A percentile compares a stretch with the other conserved stretches of the same genome.
These are phyloP conservation scores for Teratosphaeria destructans DNA, from an alignment of 2,329 filamentous ascomycete genomes.

Conservation along the genomic window DNA sequence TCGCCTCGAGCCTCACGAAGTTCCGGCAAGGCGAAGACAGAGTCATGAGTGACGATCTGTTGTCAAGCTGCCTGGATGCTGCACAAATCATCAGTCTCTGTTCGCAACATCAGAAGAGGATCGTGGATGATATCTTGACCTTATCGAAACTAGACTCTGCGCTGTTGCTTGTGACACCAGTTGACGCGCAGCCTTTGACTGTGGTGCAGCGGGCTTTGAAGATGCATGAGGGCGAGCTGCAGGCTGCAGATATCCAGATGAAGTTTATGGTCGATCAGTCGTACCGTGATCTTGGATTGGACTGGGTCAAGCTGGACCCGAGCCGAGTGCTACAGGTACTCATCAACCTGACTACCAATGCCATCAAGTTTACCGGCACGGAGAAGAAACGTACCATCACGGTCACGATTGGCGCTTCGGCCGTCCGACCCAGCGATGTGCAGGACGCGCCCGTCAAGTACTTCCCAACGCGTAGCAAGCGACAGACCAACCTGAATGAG, in stretches of 20 bases:
- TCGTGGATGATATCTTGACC: conserved; percentile 65
- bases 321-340: conserved; percentile 67
- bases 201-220: conserved; percentile 59
- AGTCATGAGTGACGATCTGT: conserved; percentile 29
- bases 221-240: conserved; percentile 69
- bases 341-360: conserved; percentile 68
- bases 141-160: conserved; percentile 68
- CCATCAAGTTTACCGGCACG: conserved; percentile 68
- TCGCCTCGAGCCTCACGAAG: conserved; percentile 42
- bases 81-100: conserved; percentile 70
- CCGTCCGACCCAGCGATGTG: conserved; percentile 34
- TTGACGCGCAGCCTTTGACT: conserved; percentile 55
- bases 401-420: conserved; percentile 55
- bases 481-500: conserved; percentile 38
- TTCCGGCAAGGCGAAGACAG: conserved; percentile 35
- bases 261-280: conserved; percentile 54
- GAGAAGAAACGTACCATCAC: conserved; percentile 53
- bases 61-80: conserved; percentile 57
- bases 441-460: conserved; percentile 44
- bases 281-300: conserved; percentile 46
- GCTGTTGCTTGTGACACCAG: conserved; percentile 61
- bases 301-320: conserved; percentile 64
- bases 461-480: conserved; percentile 47
- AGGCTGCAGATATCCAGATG: conserved; percentile 57
- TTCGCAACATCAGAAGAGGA: conserved; percentile 68